Evolutionary conservation across 371 early-diverging fungal species (phyloP).

Genomic region (Zancudomyces culisetae): DNA sequence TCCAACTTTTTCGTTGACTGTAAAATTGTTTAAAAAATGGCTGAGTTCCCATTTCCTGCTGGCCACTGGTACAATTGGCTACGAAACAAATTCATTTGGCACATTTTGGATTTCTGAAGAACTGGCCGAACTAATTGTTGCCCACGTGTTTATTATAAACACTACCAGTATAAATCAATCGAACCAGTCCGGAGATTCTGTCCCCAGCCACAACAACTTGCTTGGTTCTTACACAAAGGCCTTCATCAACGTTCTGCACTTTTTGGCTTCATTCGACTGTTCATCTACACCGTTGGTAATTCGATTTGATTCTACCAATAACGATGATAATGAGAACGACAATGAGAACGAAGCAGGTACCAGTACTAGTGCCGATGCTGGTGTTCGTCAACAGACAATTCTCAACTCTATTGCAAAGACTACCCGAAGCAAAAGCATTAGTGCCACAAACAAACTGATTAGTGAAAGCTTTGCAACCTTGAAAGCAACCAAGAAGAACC

Average conservation of each 20-base stretch:
- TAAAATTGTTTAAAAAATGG: constrained; percentile 76
- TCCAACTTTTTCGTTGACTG: constrained; percentile 43
- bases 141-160: constrained; percentile 13
- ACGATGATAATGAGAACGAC: too few relatives aligned
- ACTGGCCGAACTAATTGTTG: constrained; percentile 29
- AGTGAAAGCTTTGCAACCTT: too few relatives aligned
- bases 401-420: too few relatives aligned
- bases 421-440: too few relatives aligned
- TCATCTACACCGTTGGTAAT: constrained; percentile 36
- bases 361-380: too few relatives aligned
- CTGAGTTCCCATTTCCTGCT: constrained; percentile 53
- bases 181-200: too few relatives aligned
- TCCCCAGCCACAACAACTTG: constrained; percentile 3
- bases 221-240: neutral
- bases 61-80: neutral
- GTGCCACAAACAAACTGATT: too few relatives aligned
- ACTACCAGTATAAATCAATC: too few relatives aligned
- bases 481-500: too few relatives aligned
- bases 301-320: constrained; percentile 32
- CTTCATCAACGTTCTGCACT: neutral
- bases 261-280: neutral
- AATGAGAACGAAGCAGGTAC: too few relatives aligned
- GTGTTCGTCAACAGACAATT: too few relatives aligned
- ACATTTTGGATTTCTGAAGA: constrained; percentile 36
- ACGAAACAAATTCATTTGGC: neutral